phyloP scores from a whole-genome alignment of 169 alveolate genomes.

The Cystoisospora suis region DNA sequence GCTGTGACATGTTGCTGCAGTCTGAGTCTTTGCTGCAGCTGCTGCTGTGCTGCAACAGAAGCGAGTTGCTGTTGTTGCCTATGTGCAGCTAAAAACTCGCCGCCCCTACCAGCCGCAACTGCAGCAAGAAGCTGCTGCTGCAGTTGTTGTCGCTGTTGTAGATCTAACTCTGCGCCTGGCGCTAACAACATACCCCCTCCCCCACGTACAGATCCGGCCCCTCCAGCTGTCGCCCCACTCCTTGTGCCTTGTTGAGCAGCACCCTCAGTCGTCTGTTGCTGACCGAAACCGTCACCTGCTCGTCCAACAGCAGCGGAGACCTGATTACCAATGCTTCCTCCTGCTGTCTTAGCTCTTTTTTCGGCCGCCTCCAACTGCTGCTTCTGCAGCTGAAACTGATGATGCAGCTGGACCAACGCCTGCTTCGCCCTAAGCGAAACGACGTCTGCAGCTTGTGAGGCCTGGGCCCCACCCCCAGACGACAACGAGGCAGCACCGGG shows the following conservation, averaged over 20 bases:
- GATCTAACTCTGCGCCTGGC: not conserved
- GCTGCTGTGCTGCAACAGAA: not conserved
- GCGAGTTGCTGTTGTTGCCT: not conserved
- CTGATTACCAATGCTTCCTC: not conserved
- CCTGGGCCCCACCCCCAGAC: not conserved
- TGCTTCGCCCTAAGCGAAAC: slow-evolving; percentile 3
- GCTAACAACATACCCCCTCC: not conserved
- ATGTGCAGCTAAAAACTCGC: not conserved
- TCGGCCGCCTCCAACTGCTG: not conserved
- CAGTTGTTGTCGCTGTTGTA: slow-evolving; percentile 3
- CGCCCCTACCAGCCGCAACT: not conserved
- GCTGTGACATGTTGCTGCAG: slow-evolving; percentile 11
- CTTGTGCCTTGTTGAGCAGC: not conserved
- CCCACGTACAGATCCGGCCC: not conserved
- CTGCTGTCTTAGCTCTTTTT: not conserved
- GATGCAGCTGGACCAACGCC: slow-evolving; percentile 21
- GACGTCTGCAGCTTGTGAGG: not conserved
- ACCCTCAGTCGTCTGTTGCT: not conserved
- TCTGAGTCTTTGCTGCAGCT: not conserved
- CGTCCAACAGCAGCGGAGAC: not conserved
- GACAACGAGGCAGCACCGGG: not conserved
- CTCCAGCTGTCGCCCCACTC: not conserved
- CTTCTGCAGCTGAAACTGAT: slow-evolving; percentile 22
- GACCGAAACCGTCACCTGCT: not conserved
- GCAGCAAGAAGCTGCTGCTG: slow-evolving; percentile 9